Conservation (phyloP, 2,329 filamentous ascomycete genomes). For the Ophiognomonia clavigignenti-juglandacearum region DNA sequence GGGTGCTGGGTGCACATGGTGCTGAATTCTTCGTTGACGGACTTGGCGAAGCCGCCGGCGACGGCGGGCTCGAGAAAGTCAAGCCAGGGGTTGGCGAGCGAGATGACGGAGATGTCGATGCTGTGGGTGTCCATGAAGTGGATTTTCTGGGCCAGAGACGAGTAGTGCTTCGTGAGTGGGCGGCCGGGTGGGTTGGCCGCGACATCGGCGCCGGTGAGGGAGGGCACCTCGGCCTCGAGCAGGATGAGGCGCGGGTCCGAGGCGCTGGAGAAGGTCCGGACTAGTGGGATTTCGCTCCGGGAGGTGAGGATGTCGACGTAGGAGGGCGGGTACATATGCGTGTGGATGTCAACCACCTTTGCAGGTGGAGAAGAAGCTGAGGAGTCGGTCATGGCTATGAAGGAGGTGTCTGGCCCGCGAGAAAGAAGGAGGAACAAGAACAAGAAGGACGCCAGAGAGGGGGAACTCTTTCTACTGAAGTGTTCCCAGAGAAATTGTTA, state of each 20-base stretch:
- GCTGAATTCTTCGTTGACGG: conserved; percentile 76
- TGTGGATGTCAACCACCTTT: conserved; percentile 61
- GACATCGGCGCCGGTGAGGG: conserved; percentile 36
- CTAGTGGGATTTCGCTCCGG: conserved; percentile 61
- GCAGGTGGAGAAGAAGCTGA: conserved; percentile 11
- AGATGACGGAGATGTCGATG: conserved; percentile 81
- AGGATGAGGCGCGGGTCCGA: conserved; percentile 55
- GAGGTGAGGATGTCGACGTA: conserved; percentile 58
- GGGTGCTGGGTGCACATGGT: conserved; percentile 61
- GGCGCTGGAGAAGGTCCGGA: conserved; percentile 57
- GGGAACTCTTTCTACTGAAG: too few relatives aligned
- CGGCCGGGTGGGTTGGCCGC: conserved; percentile 63
- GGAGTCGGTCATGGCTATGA: conserved; percentile 1
- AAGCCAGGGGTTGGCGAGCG: conserved; percentile 89
- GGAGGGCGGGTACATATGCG: conserved; percentile 63
- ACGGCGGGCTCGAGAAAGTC: conserved; percentile 67
- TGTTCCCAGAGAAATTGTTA: too few relatives aligned
- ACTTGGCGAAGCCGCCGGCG: conserved; percentile 57
- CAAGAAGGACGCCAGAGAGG: too few relatives aligned
- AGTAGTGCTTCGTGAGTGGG: conserved; percentile 79
- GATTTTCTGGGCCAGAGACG: conserved; percentile 73
- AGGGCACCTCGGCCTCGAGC: conserved; percentile 33
- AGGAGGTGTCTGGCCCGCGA: too few relatives aligned
- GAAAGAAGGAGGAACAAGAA: too few relatives aligned
- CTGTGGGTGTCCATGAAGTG: conserved; percentile 81